Conservation (phyloP, 73 alveolate genomes). For the Tetrahymena malaccensis region DNA sequence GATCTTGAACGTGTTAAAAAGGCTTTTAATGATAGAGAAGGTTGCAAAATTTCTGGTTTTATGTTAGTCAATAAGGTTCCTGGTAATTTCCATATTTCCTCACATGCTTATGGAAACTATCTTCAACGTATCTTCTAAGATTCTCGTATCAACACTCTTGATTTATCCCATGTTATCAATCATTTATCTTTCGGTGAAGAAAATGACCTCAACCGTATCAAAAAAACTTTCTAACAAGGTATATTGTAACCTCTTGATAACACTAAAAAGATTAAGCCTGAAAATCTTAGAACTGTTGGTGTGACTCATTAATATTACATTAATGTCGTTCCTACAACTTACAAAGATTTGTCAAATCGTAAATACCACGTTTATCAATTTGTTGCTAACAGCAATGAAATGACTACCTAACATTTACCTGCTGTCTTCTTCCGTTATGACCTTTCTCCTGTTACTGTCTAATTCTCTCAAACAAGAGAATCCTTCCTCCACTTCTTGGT, state of each 20-base stretch:
- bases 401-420: constrained; percentile 49
- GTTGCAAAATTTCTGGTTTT: constrained; percentile 76
- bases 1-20: constrained; percentile 43
- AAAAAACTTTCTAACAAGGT: constrained; percentile 58
- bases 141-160: constrained; percentile 39
- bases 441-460: constrained; percentile 93
- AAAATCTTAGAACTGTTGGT: constrained; percentile 6
- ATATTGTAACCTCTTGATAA: constrained; percentile 70
- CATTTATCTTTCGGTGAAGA: constrained; percentile 82
- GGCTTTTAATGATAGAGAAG: constrained; percentile 66
- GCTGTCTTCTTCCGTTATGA: constrained; percentile 85
- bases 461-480: constrained; percentile 73
- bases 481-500: constrained; percentile 66
- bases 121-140: constrained; percentile 37
- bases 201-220: constrained; percentile 48
- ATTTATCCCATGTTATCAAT: constrained; percentile 76
- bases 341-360: constrained; percentile 50
- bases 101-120: constrained; percentile 68
- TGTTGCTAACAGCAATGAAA: constrained; percentile 67
- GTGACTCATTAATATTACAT: constrained; percentile 71
- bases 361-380: constrained; percentile 70
- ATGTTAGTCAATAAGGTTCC: constrained; percentile 82
- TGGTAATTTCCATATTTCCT: constrained; percentile 83
- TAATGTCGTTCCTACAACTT: constrained; percentile 90
- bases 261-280: constrained; percentile 2